Evolutionary conservation across 129 eudicot genomes (phyloP), one percentile per base, ranked within the genome.

Genomic region (Arctium lappa): DNA sequence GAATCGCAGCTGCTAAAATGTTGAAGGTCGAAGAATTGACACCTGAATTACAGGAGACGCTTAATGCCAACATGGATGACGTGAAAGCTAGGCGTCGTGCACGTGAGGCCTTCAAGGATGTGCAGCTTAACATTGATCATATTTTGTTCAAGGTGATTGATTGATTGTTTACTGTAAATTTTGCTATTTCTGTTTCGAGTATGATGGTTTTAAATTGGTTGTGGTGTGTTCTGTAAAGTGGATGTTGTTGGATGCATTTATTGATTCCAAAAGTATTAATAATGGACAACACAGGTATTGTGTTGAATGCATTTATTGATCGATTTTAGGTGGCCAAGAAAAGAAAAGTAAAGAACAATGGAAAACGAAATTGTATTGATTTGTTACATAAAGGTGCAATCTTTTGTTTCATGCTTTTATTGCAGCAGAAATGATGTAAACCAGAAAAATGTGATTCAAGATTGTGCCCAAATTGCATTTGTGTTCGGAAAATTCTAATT

Each of bases 91-190:
- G 99, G 81, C 92, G 99, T 10, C 90, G 89, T 29, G 99, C 98
- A 39, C 98, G 99, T 80, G 97, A 95, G 50, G 98, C 97, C 18
- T 93, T 95, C 75, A 95, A 93, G 93, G 95, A 93, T 83, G 80
- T 89, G 72, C 99, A 95, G 89, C 97, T 95, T 65, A 89, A 91
- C 30, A 86, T 95, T 75, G 98, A 93, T 89, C 98, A 93, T 86
- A 76, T 90, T 44, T 75, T 95, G 90, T 93, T 95, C 83, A 95
- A 95, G 98, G 99, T 95, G 78, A 48, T 7, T 3, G 11, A 48
- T 31, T 8, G 32, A 30, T 50, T 56, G 0, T 16, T 56, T 5
- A 34, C 22, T 50, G n/a, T 29, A 12, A 34, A 15, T 13, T 85
- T 85, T 60, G 29, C 50, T 34, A 37, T 30, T 44, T 53, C 6